These are phyloP conservation scores for Aspergillus japonicus DNA, from an alignment of 2,329 filamentous ascomycete species.

Conservation along the genomic window DNA sequence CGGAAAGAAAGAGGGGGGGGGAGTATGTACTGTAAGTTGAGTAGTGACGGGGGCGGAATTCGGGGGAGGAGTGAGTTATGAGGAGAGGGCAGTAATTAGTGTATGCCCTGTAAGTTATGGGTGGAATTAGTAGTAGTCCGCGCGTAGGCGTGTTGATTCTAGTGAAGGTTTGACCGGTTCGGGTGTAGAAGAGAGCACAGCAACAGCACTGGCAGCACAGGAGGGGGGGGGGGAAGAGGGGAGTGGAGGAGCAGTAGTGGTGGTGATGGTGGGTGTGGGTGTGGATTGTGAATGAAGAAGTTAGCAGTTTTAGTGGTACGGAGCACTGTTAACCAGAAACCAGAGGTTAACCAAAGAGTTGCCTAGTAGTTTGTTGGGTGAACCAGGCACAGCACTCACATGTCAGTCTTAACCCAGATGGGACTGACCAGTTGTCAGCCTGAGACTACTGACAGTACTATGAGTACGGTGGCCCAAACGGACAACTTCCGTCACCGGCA, in stretches of 20 bases:
- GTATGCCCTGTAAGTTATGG: not conserved
- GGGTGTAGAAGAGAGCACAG: not conserved
- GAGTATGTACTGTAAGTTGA: not conserved
- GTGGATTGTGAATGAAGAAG: not conserved
- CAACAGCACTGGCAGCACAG: no score
- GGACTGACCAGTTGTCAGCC: constrained; percentile 10
- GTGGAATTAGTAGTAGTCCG: not conserved
- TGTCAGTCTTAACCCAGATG: constrained; percentile 26
- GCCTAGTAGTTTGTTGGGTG: constrained; percentile 25
- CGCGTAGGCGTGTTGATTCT: not conserved
- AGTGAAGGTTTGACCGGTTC: not conserved
- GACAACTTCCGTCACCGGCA: constrained; percentile 14
- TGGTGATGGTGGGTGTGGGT: no score
- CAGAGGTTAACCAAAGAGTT: not conserved
- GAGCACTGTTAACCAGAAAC: constrained; percentile 9
- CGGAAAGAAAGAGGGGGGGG: not conserved
- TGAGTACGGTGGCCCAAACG: constrained; percentile 21
- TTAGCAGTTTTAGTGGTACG: not conserved
- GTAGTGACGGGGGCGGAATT: not conserved
- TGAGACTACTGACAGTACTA: not conserved
- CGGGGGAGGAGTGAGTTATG: not conserved
- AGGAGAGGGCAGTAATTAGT: not conserved
- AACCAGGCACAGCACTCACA: constrained; percentile 23
- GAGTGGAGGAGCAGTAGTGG: no score
- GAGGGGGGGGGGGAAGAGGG: no score